phyloP scores from a whole-genome alignment of 202 grass and related monocot genomes.

The Setaria italica region DNA sequence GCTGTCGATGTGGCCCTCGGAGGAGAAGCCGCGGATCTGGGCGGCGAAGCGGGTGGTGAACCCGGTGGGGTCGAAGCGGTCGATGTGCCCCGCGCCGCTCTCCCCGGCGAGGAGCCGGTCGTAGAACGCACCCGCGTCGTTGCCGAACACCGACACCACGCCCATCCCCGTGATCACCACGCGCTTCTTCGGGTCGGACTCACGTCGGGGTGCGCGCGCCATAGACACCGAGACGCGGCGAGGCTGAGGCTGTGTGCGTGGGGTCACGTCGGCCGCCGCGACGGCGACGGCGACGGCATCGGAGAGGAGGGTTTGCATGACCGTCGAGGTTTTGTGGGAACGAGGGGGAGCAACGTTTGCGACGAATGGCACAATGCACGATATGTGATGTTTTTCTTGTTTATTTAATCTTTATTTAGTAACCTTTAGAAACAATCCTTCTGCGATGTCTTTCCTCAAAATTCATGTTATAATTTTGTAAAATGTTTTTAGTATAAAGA shows the following conservation, averaged over 20 bases:
- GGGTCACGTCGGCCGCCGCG: background rate
- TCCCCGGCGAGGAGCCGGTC: conserved; percentile 69
- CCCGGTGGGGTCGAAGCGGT: conserved; percentile 70
- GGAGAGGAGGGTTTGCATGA: conserved; percentile 67
- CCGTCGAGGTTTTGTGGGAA: background rate
- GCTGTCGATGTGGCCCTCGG: conserved; percentile 77
- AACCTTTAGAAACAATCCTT: too few species aligned
- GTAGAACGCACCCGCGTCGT: conserved; percentile 69
- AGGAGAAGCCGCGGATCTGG: conserved; percentile 80
- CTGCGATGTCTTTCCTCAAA: too few species aligned
- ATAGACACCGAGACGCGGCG: conserved; percentile 28
- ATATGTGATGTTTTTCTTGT: too few species aligned
- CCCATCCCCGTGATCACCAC: conserved; percentile 87
- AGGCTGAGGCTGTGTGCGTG: background rate
- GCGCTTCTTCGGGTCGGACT: conserved; percentile 81
- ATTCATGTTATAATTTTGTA: too few species aligned
- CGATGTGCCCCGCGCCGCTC: conserved; percentile 69
- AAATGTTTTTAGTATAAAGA: too few species aligned
- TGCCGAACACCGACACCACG: conserved; percentile 73
- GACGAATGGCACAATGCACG: too few species aligned
- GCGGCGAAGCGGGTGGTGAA: conserved; percentile 83
- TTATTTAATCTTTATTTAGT: too few species aligned
- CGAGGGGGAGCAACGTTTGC: too few species aligned
- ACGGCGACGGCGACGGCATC: background rate
- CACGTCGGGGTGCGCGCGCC: conserved; percentile 55